Conservation (phyloP, 805 yeast species). For the Pichia eremophila region DNA sequence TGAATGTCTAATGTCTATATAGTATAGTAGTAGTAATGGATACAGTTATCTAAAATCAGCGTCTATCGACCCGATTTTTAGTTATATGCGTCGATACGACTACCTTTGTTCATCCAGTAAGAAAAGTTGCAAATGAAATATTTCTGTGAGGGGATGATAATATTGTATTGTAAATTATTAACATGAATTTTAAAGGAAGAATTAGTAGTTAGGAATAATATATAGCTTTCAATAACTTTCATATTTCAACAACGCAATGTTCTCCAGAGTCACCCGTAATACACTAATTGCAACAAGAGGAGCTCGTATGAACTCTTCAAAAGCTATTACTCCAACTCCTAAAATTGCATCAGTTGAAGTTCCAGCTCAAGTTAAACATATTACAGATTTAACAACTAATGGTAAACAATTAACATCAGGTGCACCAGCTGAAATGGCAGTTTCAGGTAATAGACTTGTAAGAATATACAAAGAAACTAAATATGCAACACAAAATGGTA, state of each 20-base stretch:
- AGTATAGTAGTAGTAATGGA: no score
- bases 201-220: no score
- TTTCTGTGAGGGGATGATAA: no score
- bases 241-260: conserved; percentile 1
- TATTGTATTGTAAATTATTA: no score
- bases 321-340: conserved; percentile 1
- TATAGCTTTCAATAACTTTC: no score
- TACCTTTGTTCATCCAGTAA: no score
- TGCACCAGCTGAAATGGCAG: conserved; percentile 59
- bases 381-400: conserved; percentile 9
- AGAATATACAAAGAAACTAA: conserved; percentile 71
- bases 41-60: no score
- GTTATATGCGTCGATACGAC: no score
- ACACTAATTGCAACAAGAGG: not conserved
- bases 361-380: conserved; percentile 12
- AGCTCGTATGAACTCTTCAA: conserved; percentile 7
- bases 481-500: conserved; percentile 75
- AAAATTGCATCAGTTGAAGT: conserved; percentile 10
- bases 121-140: no score
- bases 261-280: conserved; percentile 1
- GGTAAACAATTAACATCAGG: conserved; percentile 61
- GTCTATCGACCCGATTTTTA: no score
- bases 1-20: no score
- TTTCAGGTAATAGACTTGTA: conserved; percentile 47
- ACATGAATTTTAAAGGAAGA: no score